A percentile compares a stretch with the other conserved stretches of the same genome.
phyloP scores from a whole-genome alignment of 192 early-diverging fungal genomes.

The Neocallimastix lanati region DNA sequence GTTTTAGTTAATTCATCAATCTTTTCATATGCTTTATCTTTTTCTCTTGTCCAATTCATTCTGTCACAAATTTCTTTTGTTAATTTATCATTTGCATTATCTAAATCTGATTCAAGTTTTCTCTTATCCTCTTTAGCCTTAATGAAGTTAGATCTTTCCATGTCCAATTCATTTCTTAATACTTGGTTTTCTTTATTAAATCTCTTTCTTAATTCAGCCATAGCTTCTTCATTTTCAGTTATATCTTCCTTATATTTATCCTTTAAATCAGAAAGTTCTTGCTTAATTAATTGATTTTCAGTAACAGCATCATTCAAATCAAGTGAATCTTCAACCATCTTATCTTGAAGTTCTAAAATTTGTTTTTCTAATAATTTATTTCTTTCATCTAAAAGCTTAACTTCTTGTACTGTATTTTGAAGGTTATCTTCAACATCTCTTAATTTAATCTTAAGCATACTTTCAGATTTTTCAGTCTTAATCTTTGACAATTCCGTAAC shows the following conservation, averaged over 20 bases:
- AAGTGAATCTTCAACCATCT: conserved; percentile 52
- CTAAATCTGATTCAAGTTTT: conserved; percentile 44
- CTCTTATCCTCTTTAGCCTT: conserved; percentile 49
- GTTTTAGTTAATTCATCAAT: conserved; percentile 48
- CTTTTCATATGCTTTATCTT: conserved; percentile 49
- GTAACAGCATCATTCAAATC: conserved; percentile 48
- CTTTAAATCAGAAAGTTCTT: conserved; percentile 49
- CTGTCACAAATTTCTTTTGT: conserved; percentile 50
- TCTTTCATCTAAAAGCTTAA: conserved; percentile 42
- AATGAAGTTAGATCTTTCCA: conserved; percentile 32
- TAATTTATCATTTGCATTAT: conserved; percentile 30
- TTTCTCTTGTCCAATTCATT: conserved; percentile 56
- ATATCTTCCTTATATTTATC: conserved; percentile 56
- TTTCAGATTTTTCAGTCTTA: conserved; percentile 61
- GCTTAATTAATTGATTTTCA: conserved; percentile 52
- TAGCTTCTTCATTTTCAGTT: conserved; percentile 48
- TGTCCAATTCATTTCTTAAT: conserved; percentile 58
- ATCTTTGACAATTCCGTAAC: conserved; percentile 43
- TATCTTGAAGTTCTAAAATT: conserved; percentile 50
- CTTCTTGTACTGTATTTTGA: conserved; percentile 39
- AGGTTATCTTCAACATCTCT: conserved; percentile 49
- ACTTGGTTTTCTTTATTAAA: conserved; percentile 73
- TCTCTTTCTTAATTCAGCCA: conserved; percentile 57
- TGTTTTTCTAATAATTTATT: conserved; percentile 44
- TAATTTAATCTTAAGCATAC: conserved; percentile 34